Evolutionary conservation across 23 red algal species (phyloP).

Genomic region (Gracilaria vermiculophylla): DNA sequence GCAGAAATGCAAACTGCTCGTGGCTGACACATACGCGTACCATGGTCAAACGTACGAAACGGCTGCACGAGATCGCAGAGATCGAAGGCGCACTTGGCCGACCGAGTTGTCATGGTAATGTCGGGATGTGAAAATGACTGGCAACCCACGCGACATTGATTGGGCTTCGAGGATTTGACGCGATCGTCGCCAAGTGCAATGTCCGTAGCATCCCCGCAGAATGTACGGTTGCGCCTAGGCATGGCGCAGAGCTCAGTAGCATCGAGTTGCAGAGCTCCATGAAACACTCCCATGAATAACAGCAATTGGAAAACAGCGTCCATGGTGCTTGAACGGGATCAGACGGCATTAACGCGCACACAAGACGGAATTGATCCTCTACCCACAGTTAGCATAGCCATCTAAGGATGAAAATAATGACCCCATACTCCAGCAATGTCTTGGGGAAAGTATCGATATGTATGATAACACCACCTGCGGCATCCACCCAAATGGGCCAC

Average conservation of each 20-base stretch:
- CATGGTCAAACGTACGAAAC: not conserved
- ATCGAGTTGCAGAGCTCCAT: too few relatives aligned
- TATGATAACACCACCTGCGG: too few relatives aligned
- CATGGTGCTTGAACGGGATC: too few relatives aligned
- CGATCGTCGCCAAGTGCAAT: not conserved
- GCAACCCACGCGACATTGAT: not conserved
- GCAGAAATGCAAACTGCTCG: not conserved
- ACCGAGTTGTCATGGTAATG: not conserved
- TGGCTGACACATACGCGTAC: not conserved
- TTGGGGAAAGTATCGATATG: too few relatives aligned
- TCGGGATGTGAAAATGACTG: not conserved
- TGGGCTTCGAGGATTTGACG: not conserved
- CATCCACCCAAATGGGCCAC: too few relatives aligned
- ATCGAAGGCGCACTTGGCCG: not conserved
- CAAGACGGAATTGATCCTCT: too few relatives aligned
- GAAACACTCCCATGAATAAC: too few relatives aligned
- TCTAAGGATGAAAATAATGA: too few relatives aligned
- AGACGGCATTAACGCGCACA: too few relatives aligned
- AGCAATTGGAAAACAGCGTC: too few relatives aligned
- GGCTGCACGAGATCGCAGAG: not conserved
- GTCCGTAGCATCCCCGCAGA: not conserved
- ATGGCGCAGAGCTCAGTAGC: not conserved
- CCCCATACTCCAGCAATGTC: too few relatives aligned
- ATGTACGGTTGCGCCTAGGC: not conserved
- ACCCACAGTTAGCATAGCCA: too few relatives aligned